Base-by-base conservation (phyloP, 768 basidiomycete genomes). In the Gloeophyllum trabeum region DNA sequence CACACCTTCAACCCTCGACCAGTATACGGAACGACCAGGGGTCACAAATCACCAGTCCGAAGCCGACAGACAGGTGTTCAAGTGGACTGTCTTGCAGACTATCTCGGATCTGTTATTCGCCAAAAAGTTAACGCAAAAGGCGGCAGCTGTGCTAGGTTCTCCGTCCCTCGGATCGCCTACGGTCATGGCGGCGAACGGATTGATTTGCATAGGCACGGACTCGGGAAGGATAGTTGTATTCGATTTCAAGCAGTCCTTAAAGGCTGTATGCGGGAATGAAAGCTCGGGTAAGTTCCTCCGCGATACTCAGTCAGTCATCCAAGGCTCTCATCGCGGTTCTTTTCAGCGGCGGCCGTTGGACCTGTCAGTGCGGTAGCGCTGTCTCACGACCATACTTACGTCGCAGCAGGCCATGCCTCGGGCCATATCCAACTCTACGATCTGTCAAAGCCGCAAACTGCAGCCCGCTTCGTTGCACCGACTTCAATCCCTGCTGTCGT, bases 381-480 rank as follows among this genome's bases (percentile, higher is more conserved):
- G 36, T 96, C 93, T 6, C 79, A 88, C 51, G 96, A 99, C 55
- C 89, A 91, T 51, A 97, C 93, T 1, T 96, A 80, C 57, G 67
- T 97, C 39, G 94, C 83, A 0, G 82, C 82, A 2, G 96, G 96
- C 0, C 90, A 98, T 60, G 67, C 75, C 4, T 72, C 71, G 2
- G 96, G 94, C 3, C 70, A 89, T 50, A 78, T 99, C 36, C 82
- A 86, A 52, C 69, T 99, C 1, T 98, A 82, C 57, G 80, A 94
- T 47, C 59, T 98, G 41, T 71, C 77, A 43, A 73, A 75, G 22
- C 80, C 85, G 1, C 70, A 76, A 41, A 64, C 56, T 1, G 81
- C 88, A 16, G 79, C 76, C 1, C 77, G 92, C 2, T 65, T 73
- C 36, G 79, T 87, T 14, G 52, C 75, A 14, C 86, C 91, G 1